phyloP scores from a whole-genome alignment of 352 stramenopile genomes.

The Phytophthora europaea region DNA sequence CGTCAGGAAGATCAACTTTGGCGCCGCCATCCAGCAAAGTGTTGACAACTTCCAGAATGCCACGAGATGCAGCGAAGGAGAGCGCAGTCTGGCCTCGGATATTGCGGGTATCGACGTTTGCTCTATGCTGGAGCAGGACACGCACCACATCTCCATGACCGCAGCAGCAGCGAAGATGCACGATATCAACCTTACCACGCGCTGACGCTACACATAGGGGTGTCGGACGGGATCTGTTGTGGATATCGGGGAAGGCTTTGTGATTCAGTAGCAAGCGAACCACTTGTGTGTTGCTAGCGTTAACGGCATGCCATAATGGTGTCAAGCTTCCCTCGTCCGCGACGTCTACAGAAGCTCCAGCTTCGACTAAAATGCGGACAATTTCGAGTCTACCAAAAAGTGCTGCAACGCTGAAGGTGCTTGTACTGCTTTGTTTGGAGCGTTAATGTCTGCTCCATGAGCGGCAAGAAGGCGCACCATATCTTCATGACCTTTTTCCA shows the following conservation, averaged over 20 bases:
- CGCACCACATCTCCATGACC: constrained; percentile 2
- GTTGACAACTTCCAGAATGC: not conserved
- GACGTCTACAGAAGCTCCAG: not conserved
- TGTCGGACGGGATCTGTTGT: not conserved
- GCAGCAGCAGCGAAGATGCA: not conserved
- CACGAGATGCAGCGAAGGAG: not conserved
- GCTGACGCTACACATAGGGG: not conserved
- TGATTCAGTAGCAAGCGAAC: not conserved
- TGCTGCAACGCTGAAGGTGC: not conserved
- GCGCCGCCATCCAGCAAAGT: not conserved
- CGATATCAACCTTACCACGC: not conserved
- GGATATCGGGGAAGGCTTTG: not conserved
- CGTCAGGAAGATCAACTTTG: not conserved
- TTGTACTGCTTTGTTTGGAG: not conserved
- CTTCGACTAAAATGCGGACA: constrained; percentile 3
- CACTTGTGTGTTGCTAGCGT: not conserved
- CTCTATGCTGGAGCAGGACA: not conserved
- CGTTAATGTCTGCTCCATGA: not conserved
- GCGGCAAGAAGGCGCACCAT: not conserved
- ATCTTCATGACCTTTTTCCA: not conserved
- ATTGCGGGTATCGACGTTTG: not conserved
- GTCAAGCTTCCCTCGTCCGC: not conserved
- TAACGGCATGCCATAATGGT: not conserved
- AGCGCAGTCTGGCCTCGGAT: not conserved
- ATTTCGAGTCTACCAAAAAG: too few species aligned